These are phyloP conservation scores for Batrachochytrium dendrobatidis DNA, from an alignment of 371 early-diverging fungal species.

Conservation along the genomic window DNA sequence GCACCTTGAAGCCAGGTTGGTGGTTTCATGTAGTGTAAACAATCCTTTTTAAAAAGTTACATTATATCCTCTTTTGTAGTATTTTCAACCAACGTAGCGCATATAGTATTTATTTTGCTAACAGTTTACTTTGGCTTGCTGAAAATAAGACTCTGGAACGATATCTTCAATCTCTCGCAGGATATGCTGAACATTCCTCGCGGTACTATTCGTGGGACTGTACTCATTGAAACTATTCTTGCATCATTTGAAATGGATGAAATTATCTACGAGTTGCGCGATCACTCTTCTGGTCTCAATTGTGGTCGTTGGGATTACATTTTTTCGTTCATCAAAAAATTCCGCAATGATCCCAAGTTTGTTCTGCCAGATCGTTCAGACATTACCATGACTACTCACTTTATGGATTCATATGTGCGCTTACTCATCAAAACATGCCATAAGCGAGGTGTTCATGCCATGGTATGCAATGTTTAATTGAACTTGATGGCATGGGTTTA, in stretches of 20 bases:
- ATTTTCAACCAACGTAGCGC: neutral
- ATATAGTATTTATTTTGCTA: neutral
- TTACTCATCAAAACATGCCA: constrained; percentile 95
- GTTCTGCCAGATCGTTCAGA: constrained; percentile 84
- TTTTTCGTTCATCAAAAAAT: constrained; percentile 92
- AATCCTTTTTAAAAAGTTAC: neutral
- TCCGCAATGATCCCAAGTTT: constrained; percentile 76
- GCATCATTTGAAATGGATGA: constrained; percentile 98
- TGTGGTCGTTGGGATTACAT: constrained; percentile 98
- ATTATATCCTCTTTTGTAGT: no score
- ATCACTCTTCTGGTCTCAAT: constrained; percentile 94
- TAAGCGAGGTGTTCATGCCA: constrained; percentile 93
- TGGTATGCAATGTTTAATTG: no score
- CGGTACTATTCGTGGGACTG: constrained; percentile 92
- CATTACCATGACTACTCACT: constrained; percentile 89
- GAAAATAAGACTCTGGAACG: constrained; percentile 78
- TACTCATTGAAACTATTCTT: constrained; percentile 92
- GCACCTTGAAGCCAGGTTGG: constrained; percentile 83
- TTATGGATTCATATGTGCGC: constrained; percentile 93
- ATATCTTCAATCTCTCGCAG: constrained; percentile 87
- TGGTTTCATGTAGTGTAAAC: neutral
- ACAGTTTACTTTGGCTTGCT: neutral
- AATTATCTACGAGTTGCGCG: constrained; percentile 93
- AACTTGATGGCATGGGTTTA: no score
- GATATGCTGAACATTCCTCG: constrained; percentile 82